Evolutionary conservation across 805 yeast genomes (phyloP).

Genomic region (Lachancea waltii): DNA sequence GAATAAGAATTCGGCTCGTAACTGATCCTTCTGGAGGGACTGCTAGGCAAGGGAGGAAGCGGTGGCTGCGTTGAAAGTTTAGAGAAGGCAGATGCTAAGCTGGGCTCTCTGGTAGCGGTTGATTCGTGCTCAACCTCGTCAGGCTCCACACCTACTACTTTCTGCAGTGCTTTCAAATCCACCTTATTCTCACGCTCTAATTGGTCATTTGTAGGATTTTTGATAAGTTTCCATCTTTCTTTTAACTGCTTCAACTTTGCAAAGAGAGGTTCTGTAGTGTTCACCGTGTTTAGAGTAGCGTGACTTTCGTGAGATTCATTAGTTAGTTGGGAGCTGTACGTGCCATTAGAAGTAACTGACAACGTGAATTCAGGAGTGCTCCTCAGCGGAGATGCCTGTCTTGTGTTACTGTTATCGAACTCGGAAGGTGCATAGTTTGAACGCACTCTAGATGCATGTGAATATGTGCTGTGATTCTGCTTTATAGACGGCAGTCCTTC

Average conservation of each 20-base stretch:
- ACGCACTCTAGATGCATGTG: slow-evolving; percentile 26
- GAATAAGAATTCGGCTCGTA: not conserved
- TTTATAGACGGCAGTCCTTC: not conserved
- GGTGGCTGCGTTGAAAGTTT: slow-evolving; percentile 17
- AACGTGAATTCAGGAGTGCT: slow-evolving; percentile 15
- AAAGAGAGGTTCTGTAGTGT: slow-evolving; percentile 28
- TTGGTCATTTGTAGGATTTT: slow-evolving; percentile 23
- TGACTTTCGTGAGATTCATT: slow-evolving; percentile 11
- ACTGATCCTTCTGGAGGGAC: slow-evolving; percentile 6
- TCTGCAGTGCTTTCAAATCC: slow-evolving; percentile 33
- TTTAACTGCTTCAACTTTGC: slow-evolving; percentile 32
- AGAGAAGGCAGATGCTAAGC: not conserved
- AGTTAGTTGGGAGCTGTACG: slow-evolving; percentile 20
- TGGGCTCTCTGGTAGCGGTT: not conserved
- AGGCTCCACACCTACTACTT: slow-evolving; percentile 29
- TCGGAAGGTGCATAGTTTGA: not conserved
- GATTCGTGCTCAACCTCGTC: slow-evolving; percentile 2
- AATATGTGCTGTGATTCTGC: slow-evolving; percentile 13
- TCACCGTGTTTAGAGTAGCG: slow-evolving; percentile 13
- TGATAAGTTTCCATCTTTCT: slow-evolving; percentile 31
- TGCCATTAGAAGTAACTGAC: slow-evolving; percentile 22
- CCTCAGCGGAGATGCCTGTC: not conserved
- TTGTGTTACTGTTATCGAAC: not conserved
- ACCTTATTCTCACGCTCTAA: slow-evolving; percentile 16
- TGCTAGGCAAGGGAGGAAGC: slow-evolving; percentile 24